Percentiles rank a stretch among this genome's conserved stretches.
Conservation (phyloP, 768 basidiomycete species). For the Antrodiella citrinella region DNA sequence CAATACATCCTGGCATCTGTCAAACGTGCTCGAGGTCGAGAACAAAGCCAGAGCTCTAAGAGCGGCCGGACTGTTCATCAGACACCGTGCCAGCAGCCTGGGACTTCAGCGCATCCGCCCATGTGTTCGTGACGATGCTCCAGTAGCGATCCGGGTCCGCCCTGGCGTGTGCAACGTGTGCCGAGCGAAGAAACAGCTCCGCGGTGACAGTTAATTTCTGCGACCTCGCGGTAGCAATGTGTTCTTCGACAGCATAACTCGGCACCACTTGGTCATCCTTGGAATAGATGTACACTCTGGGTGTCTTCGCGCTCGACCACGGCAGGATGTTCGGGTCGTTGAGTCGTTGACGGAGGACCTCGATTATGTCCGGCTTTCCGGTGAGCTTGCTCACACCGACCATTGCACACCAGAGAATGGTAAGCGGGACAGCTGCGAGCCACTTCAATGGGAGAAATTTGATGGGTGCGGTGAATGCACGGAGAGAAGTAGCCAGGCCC, state of each 20-base stretch:
- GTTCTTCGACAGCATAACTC: conserved; percentile 18
- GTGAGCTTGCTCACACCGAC: not conserved
- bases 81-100: too few species aligned
- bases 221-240: conserved; percentile 20
- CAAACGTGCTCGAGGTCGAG: too few species aligned
- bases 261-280: conserved; percentile 24
- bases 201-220: conserved; percentile 15
- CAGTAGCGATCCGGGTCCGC: conserved; percentile 19
- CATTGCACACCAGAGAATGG: not conserved
- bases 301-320: not conserved
- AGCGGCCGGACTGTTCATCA: too few species aligned
- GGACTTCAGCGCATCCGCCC: conserved; percentile 8
- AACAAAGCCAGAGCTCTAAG: too few species aligned
- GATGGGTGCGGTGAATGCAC: conserved; percentile 11
- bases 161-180: conserved; percentile 27
- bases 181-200: conserved; percentile 26
- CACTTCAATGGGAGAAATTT: conserved; percentile 3
- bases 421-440: not conserved
- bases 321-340: not conserved
- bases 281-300: conserved; percentile 25
- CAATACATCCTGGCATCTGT: too few species aligned
- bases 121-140: conserved; percentile 11
- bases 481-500: not conserved
- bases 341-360: not conserved
- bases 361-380: conserved; percentile 2